These are phyloP conservation scores for Monosporascus cannonballus DNA, from an alignment of 2,329 filamentous ascomycete species.

Conservation along the genomic window DNA sequence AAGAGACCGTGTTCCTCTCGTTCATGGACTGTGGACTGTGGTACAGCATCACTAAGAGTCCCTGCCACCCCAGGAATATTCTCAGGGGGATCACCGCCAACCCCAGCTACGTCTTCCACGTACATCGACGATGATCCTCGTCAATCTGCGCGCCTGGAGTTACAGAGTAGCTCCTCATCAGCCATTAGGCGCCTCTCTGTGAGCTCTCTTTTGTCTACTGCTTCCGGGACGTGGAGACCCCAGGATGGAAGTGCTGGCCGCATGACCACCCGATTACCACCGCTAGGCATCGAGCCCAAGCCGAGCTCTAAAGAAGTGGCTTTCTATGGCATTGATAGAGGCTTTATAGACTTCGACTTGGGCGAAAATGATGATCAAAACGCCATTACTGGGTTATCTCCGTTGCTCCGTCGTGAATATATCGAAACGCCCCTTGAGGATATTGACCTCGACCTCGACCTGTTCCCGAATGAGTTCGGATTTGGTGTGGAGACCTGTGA, in stretches of 20 bases:
- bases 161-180: constrained; percentile 15
- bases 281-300: constrained; percentile 15
- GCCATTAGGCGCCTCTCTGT: constrained; percentile 49
- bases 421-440: constrained; percentile 22
- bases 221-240: constrained; percentile 29
- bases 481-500: constrained; percentile 41
- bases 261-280: constrained; percentile 17
- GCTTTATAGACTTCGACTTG: constrained; percentile 62
- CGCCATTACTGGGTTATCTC: constrained; percentile 48
- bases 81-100: constrained; percentile 30
- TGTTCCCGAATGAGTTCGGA: constrained; percentile 36
- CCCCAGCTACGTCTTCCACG: constrained; percentile 33
- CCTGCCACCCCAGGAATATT: constrained; percentile 17
- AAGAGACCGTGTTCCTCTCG: constrained; percentile 23
- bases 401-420: constrained; percentile 21
- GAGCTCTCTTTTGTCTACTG: constrained; percentile 55
- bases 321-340: constrained; percentile 66
- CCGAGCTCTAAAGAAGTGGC: constrained; percentile 29
- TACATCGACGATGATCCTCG: constrained; percentile 31
- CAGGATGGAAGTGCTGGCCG: constrained; percentile 16
- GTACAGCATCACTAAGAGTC: constrained; percentile 18
- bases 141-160: constrained; percentile 13
- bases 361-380: constrained; percentile 64
- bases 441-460: constrained; percentile 24
- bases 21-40: constrained; percentile 23